These are phyloP conservation scores for Chlorociboria aeruginascens DNA, from an alignment of 495 filamentous ascomycete genomes.

Conservation along the genomic window DNA sequence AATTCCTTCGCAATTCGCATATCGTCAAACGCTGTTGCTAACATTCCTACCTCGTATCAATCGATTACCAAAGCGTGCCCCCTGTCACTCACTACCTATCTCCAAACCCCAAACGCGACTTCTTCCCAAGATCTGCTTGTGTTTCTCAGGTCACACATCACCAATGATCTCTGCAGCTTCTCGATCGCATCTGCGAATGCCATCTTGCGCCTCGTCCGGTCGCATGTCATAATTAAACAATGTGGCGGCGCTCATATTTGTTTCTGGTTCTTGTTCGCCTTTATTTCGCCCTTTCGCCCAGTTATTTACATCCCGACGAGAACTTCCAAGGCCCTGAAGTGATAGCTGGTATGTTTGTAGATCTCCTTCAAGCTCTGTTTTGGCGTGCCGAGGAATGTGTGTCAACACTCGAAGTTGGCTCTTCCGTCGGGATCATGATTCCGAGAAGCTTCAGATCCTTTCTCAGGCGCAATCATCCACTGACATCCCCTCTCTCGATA, in stretches of 20 bases:
- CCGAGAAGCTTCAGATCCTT: not conserved
- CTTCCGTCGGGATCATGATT: not conserved
- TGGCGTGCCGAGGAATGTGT: not conserved
- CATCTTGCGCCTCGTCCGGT: conserved; percentile 13
- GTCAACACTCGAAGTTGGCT: not conserved
- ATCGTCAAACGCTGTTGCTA: too few species aligned
- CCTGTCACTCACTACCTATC: too few species aligned
- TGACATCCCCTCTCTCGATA: conserved; percentile 23
- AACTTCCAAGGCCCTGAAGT: conserved; percentile 98
- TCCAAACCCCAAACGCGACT: conserved; percentile 4
- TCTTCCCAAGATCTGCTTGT: not conserved
- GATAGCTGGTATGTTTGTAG: conserved; percentile 63
- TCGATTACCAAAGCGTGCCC: not conserved
- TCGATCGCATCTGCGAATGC: conserved; percentile 7
- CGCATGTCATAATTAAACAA: conserved; percentile 25
- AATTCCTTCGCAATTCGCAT: too few species aligned
- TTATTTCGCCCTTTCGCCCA: conserved; percentile 87
- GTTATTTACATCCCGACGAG: conserved; percentile 96
- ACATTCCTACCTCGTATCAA: too few species aligned
- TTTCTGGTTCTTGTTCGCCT: conserved; percentile 74
- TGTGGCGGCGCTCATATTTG: conserved; percentile 90
- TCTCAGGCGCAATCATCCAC: conserved; percentile 13
- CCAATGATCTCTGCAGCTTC: conserved; percentile 12
- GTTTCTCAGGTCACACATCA: conserved; percentile 2
- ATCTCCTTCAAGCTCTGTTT: not conserved